These are phyloP conservation scores for Sphenostylis stenocarpa DNA, from an alignment of 306 rosid genomes.

Conservation along the genomic window DNA sequence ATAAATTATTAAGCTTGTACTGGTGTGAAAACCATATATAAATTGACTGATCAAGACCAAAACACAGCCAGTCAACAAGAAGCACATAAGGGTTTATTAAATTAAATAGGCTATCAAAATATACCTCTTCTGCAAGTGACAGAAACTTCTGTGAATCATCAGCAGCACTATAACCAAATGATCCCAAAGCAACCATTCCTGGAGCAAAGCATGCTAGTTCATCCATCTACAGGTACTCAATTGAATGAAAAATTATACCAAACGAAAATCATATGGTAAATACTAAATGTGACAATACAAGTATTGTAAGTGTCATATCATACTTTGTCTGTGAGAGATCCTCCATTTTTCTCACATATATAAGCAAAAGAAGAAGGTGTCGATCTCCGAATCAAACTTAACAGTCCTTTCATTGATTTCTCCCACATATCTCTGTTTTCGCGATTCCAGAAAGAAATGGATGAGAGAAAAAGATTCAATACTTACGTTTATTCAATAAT, in stretches of 20 bases:
- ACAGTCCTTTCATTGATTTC: conserved; percentile 88
- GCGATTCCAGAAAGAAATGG: conserved; percentile 26
- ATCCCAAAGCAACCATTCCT: conserved; percentile 98
- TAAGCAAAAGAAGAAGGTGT: conserved; percentile 94
- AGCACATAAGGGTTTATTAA: neutral
- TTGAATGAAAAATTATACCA: conserved; percentile 18
- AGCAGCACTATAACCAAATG: conserved; percentile 78
- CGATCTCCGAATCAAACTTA: conserved; percentile 71
- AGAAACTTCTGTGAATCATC: conserved; percentile 68
- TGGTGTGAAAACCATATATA: neutral
- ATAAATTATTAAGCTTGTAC: neutral
- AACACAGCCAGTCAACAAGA: conserved; percentile 18
- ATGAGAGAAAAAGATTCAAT: conserved; percentile 21
- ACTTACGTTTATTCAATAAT: conserved; percentile 24
- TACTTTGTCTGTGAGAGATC: conserved; percentile 79
- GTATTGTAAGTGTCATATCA: conserved; percentile 19
- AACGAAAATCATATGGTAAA: conserved; percentile 20
- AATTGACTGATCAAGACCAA: conserved; percentile 10
- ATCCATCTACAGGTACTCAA: conserved; percentile 80
- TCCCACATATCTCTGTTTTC: conserved; percentile 99
- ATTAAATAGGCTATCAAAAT: neutral
- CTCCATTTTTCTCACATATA: conserved; percentile 93
- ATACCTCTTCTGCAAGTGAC: conserved; percentile 94
- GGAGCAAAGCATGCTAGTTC: conserved; percentile 99
- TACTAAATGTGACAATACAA: neutral